Evolutionary conservation across 2,329 filamentous ascomycete genomes (phyloP), one percentile per base, ranked within the genome.

Genomic region (Diplodia scrobiculata): DNA sequence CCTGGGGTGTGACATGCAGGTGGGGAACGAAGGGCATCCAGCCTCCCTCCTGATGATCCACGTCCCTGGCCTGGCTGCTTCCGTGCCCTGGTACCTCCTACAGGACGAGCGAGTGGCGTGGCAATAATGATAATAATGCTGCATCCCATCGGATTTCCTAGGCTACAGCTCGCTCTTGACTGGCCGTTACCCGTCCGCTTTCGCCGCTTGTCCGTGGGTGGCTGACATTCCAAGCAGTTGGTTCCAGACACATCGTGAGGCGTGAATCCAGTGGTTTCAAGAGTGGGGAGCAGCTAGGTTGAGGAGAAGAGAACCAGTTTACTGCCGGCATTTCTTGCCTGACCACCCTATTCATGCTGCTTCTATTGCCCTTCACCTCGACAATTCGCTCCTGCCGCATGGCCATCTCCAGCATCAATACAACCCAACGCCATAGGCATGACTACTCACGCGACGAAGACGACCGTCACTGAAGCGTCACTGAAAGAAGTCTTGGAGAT

Each of bases 1-100:
- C 25, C 45, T 62, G 58, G 58, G 58, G 41, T 45, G 41, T 45
- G 41, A 45, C 17, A 45, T 45, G 41, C 41, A 45, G 38, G 38
- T 54, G 52, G 34, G 52, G 52, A 54, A 36, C 52, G 6, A 54
- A 54, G 52, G 52, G 52, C n/a, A 45, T 5, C 36, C 29, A 32
- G 29, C 29, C 29, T n/a, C 38, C 38, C 34, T 5, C 36, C 36
- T 36, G 7, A 7, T 1, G 10, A 5, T 17, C 36, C 36, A 17
- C 13, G 14, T 41, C 41, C 41, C n/a, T 45, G 6, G 41, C 17
- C 41, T 17, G 14, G 38, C 38, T 45, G 41, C 41, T 9, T 19
- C 3, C 14, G 36, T 17, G 36, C 36, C 36, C 36, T 17, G 36
- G 13, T 4, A 13, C 25, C 25, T 25, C 36, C 36, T 38, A 11